Evolutionary conservation across 2,329 filamentous ascomycete genomes (phyloP).

Genomic region (Cladosporium sp.): DNA sequence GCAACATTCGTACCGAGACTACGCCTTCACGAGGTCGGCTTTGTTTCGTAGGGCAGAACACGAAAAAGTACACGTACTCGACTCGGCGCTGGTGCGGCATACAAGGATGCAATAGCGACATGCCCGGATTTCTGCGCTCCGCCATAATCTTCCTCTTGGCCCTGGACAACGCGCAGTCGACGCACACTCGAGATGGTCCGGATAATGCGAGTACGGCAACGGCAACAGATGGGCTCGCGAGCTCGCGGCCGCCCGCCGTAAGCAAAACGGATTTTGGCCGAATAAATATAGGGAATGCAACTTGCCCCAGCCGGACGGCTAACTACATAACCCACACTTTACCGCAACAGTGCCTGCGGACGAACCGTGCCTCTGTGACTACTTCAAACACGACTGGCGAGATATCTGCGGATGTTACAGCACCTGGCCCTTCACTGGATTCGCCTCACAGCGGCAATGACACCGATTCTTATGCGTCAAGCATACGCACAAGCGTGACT

Average conservation of each 20-base stretch:
- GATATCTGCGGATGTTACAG: not conserved
- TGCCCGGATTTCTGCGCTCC: conserved; percentile 23
- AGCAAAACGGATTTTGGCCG: not conserved
- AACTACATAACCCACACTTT: conserved; percentile 79
- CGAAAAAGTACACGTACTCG: too few species aligned
- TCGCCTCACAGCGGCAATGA: not conserved
- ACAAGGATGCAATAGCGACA: conserved; percentile 21
- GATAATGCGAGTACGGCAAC: not conserved
- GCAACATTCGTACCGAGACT: not conserved
- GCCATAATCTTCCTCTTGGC: conserved; percentile 19
- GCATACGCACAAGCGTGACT: not conserved
- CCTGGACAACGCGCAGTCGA: conserved; percentile 15
- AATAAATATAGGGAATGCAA: conserved; percentile 16
- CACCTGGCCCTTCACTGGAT: not conserved
- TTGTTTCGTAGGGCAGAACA: not conserved
- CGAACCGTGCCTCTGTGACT: conserved; percentile 43
- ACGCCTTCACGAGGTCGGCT: not conserved
- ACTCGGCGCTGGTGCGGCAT: not conserved
- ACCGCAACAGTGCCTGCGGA: conserved; percentile 69
- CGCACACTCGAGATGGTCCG: conserved; percentile 12
- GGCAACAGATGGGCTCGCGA: not conserved
- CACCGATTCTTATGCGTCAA: not conserved
- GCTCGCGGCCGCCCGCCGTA: conserved; percentile 13
- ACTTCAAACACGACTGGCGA: not conserved
- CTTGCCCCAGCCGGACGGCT: conserved; percentile 56